Base-by-base conservation (phyloP, 805 yeast genomes). In the Starmerella khaoyaiensis region DNA sequence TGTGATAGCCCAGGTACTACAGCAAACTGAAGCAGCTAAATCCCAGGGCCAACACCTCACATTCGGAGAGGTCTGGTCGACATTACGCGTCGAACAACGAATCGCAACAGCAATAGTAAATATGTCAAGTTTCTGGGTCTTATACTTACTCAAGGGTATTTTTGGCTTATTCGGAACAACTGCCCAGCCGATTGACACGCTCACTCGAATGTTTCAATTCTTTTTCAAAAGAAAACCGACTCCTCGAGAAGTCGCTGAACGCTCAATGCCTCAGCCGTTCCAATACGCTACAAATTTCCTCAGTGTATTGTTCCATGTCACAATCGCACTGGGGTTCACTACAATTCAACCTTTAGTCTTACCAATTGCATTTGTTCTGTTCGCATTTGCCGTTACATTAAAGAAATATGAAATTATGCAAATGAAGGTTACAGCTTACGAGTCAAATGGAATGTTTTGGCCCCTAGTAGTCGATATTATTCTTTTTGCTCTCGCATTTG, bases 61-160 rank as follows among this genome's bases (percentile, higher is more conserved):
- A 0, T 50, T 56, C 20, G 24, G 23, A 6, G 50, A 54, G 17
- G 60, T 56, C 0, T 47, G 57, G 47, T 33, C 42, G 15, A 30
- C 48, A 10, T 48, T 60, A 11, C 47, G 45, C 4, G 44, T 61
- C 8, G 56, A 54, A 3, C 43, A 49, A 20, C 60, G 61, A 17
- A 42, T 58, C 8, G 49, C 63, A 1, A 51, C 55, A 3, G 58
- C 65, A 5, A 52, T 61, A 26, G 54, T 61, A 29, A 53, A 54
- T 31, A 51, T 61, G 16, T 58, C 64, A 5, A 55, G 62, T 7
- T 61, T 61, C 47, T 61, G 65, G 65, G 62, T 61, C 20, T 54
- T 60, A 59, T 61, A 60, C 42, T 39, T 60, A 4, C 36, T 61
- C 15, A 49, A 58, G 16, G 55, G 54, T 11, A 47, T 55, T 22